Evolutionary conservation across 2,329 filamentous ascomycete genomes (phyloP), one percentile per base, ranked within the genome.

Genomic region (Rhynchosporium agropyri): DNA sequence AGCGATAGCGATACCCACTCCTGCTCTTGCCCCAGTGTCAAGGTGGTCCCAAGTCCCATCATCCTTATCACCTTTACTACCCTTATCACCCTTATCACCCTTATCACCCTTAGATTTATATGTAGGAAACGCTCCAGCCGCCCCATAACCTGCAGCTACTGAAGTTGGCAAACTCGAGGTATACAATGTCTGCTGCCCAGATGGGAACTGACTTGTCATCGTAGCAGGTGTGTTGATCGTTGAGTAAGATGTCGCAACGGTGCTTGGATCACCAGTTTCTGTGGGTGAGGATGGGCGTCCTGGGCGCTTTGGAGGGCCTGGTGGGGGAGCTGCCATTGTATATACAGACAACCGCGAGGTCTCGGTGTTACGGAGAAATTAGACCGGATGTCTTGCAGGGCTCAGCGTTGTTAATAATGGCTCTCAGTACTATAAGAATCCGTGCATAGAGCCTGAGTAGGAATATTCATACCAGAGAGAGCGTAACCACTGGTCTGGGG

Each of bases 21-120:
- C 64, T 2, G 60, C 60, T 58, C 64, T 65, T 8, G 57, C 51
- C 6, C 67, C 65, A n/a, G 10, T 26, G 7, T 50, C 36, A 9
- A 69, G 38, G 20, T 43, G 59, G 3, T 65, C 58, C 48, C 58
- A 63, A 26, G 54, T 49, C 10, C 29, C 46, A 20, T 53, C 36
- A 31, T 51, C 13, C 10, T 58, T 4, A 29, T 48, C 51, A 54
- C 38, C 29, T 48, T 49, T 7, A 3, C 20, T 10, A 20, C 20
- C 20, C 20, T 20, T 20, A 20, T 53, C 36, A 31, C 46, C 13
- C 10, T 58, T 4, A 29, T 48, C 51, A 54, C 38, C 29, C 43
- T 49, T 7, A 3, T 20, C 20, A 20, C 20, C 20, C 7, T 38
- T 49, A 48, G 46, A 8, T 33, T 36, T 36, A 10, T 36, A 36